A percentile compares a stretch with the other conserved stretches of the same genome.
Conservation (phyloP, 2,329 filamentous ascomycete species). For the Dothiorella sarmentorum region DNA sequence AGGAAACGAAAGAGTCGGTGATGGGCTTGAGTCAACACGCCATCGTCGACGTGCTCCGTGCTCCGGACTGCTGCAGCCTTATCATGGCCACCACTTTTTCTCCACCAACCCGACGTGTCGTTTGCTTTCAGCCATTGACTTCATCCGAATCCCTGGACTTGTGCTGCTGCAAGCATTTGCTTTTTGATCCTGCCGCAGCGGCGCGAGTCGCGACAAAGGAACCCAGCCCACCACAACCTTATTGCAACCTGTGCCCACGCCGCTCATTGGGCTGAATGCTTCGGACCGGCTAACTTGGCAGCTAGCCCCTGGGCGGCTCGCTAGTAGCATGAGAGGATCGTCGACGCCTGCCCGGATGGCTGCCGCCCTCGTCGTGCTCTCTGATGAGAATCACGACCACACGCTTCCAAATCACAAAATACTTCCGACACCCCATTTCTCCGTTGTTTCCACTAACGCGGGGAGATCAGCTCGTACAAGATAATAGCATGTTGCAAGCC, state of each 20-base stretch:
- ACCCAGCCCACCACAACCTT: background rate
- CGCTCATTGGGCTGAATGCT: background rate
- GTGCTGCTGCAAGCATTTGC: too few species aligned
- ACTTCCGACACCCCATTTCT: background rate
- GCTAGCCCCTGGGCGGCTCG: background rate
- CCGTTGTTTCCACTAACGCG: background rate
- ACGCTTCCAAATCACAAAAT: background rate
- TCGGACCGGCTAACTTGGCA: conserved; percentile 8
- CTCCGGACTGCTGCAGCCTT: background rate
- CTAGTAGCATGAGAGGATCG: conserved; percentile 4
- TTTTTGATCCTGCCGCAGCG: background rate
- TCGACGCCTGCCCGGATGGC: background rate
- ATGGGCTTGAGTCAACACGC: background rate
- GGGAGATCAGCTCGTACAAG: background rate
- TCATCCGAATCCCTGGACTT: background rate
- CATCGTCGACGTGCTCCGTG: conserved; percentile 4
- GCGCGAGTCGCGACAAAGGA: background rate
- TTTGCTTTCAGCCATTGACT: background rate
- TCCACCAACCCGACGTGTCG: too few species aligned
- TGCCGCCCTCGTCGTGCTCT: too few species aligned
- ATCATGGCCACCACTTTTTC: background rate
- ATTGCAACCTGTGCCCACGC: background rate
- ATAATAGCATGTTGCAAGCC: background rate
- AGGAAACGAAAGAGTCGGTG: conserved; percentile 12
- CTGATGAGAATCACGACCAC: too few species aligned